Evolutionary conservation across 1,284 basidiomycete species (phyloP), one percentile per base, ranked within the genome.

Genomic region (Marasmius oreades): DNA sequence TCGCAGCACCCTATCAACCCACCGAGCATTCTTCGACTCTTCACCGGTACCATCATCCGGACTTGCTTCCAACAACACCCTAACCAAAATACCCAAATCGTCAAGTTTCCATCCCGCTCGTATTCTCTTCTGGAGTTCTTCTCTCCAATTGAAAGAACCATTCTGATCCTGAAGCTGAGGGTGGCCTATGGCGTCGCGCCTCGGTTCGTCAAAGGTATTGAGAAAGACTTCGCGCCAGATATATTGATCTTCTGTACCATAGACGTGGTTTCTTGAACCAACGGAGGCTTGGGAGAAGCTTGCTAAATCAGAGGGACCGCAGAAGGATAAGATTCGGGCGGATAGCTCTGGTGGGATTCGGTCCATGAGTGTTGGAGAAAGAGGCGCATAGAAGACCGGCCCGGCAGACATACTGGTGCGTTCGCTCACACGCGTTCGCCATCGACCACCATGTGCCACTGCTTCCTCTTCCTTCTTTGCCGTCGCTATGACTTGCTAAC

Each of bases 211-310:
- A 65, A 86, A 87, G 14, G 78, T 75, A 23, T 66, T 58, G 31
- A 85, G 76, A 69, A 83, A 86, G 24, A 88, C 71, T 53, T 78
- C 72, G 47, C 84, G 80, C 85, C 85, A 89, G 42, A 89, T 75
- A 64, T 80, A 80, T 53, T 80, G 77, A 68, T 85, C 81, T 22
- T 72, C 59, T 37, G 73, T 59, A 31, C 73, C 67, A 63, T 82
- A 80, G 37, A 86, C 75, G 48, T 86, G 69, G 26, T 66, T 63
- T 59, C 70, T 70, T 14, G 80, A 77, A 10, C 68, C 62, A 23
- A 70, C 72, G 64, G 80, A 85, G 43, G 81, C 80, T 63, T 73
- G 72, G 7, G 84, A 73, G 66, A 87, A 85, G 34, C 75, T 69
- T 24, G 80, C 73, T 51, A 86, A 76, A 55, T 84, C 82, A 61